phyloP scores from a whole-genome alignment of 1,284 basidiomycete genomes.

The Ustilago cynodontis region DNA sequence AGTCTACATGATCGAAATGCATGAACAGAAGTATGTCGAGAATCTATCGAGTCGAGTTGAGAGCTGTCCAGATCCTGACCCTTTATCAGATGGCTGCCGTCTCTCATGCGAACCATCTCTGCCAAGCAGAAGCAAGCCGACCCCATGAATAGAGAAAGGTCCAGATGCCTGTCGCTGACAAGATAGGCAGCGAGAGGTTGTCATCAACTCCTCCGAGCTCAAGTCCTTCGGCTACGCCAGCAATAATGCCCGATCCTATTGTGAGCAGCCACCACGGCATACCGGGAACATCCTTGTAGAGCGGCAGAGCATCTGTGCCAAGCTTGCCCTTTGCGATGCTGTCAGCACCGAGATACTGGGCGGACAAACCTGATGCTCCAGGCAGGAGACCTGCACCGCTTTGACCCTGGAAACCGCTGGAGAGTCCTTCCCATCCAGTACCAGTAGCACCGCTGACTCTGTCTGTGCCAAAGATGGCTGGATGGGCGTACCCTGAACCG shows the following conservation, averaged over 20 bases:
- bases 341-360: slow-evolving; percentile 35
- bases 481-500: slow-evolving; percentile 40
- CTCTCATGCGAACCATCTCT: slow-evolving; percentile 38
- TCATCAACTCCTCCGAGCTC: slow-evolving; percentile 91
- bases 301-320: slow-evolving; percentile 29
- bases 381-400: slow-evolving; percentile 36
- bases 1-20: neutral
- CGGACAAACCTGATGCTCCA: slow-evolving; percentile 26
- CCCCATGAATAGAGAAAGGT: slow-evolving; percentile 62
- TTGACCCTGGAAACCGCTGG: slow-evolving; percentile 44
- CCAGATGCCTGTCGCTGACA: slow-evolving; percentile 86
- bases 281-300: slow-evolving; percentile 44
- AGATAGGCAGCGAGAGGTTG: slow-evolving; percentile 91
- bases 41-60: too few relatives aligned
- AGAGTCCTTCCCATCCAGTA: slow-evolving; percentile 58
- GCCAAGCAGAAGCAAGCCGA: slow-evolving; percentile 28
- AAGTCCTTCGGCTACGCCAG: slow-evolving; percentile 70
- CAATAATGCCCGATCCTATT: slow-evolving; percentile 66
- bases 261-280: slow-evolving; percentile 61
- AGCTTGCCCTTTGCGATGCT: slow-evolving; percentile 43
- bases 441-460: slow-evolving; percentile 37
- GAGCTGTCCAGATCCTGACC: too few relatives aligned
- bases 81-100: too few relatives aligned
- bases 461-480: slow-evolving; percentile 60
- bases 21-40: too few relatives aligned